A percentile compares a stretch with the other conserved stretches of the same genome.
phyloP scores from a whole-genome alignment of 805 yeast species.

The Nakazawaea molendinolei region DNA sequence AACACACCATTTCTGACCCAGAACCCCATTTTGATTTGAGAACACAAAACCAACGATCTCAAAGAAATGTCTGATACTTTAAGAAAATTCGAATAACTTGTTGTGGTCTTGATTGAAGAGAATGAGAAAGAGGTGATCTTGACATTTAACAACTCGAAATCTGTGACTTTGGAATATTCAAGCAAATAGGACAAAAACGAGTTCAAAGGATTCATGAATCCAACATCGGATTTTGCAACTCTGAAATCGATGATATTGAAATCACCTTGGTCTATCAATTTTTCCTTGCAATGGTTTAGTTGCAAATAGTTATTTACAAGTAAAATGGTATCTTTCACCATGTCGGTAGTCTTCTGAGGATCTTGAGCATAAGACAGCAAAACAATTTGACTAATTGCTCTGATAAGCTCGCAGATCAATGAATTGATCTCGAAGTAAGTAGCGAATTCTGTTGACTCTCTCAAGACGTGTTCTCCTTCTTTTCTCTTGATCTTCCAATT shows the following conservation, averaged over 20 bases:
- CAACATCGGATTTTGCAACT: constrained; percentile 39
- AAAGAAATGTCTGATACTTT: constrained; percentile 50
- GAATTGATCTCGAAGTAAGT: constrained; percentile 36
- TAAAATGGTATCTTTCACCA: constrained; percentile 27
- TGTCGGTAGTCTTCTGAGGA: constrained; percentile 9
- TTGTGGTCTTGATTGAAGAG: constrained; percentile 4
- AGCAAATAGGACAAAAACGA: constrained; percentile 44
- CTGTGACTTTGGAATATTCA: constrained; percentile 25
- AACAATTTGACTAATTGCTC: constrained; percentile 20
- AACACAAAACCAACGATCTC: constrained; percentile 51
- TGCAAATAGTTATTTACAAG: constrained; percentile 28
- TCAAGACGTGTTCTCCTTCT: constrained; percentile 62
- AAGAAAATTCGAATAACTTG: constrained; percentile 28
- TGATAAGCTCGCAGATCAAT: constrained; percentile 18
- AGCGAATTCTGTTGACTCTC: constrained; percentile 44
- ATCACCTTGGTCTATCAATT: constrained; percentile 20
- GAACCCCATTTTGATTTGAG: constrained; percentile 57
- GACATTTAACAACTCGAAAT: constrained; percentile 17
- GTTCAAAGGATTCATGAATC: constrained; percentile 56
- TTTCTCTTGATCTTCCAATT: constrained; percentile 50
- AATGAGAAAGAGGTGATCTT: constrained; percentile 13
- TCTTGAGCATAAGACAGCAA: constrained; percentile 11
- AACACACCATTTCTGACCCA: constrained; percentile 73
- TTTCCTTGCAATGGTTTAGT: constrained; percentile 19
- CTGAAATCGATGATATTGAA: constrained; percentile 23